Evolutionary conservation across 2,329 filamentous ascomycete genomes (phyloP).

Genomic region (Fusarium torulosum): DNA sequence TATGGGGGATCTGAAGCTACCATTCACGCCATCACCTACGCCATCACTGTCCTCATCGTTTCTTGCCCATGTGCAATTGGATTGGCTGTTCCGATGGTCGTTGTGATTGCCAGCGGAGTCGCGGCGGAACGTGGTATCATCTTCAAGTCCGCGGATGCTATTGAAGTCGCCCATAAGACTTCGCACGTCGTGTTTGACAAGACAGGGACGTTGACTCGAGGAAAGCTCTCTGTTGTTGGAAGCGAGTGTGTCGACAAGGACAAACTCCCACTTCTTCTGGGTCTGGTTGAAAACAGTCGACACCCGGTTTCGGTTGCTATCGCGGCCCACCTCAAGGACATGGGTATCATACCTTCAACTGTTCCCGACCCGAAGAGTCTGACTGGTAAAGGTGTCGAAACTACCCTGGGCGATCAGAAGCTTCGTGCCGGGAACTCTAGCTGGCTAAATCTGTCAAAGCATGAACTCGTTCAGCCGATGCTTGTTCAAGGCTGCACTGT

Average conservation of each 20-base stretch:
- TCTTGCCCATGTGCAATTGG: constrained; percentile 86
- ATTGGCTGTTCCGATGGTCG: constrained; percentile 80
- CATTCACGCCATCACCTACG: constrained; percentile 75
- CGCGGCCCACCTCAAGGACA: constrained; percentile 54
- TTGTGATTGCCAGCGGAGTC: constrained; percentile 77
- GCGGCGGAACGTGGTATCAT: constrained; percentile 75
- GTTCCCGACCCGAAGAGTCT: constrained; percentile 54
- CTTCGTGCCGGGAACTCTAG: constrained; percentile 64
- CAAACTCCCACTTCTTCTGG: constrained; percentile 45
- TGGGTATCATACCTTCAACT: constrained; percentile 10
- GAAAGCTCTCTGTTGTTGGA: constrained; percentile 60
- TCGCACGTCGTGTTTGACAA: constrained; percentile 83
- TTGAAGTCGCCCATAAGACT: constrained; percentile 72
- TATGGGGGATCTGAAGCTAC: constrained; percentile 62
- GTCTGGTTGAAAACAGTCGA: constrained; percentile 56
- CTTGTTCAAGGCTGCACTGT: constrained; percentile 56
- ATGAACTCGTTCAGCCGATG: constrained; percentile 52
- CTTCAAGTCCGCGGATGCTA: constrained; percentile 73
- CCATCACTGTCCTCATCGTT: constrained; percentile 78
- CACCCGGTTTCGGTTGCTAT: constrained; percentile 68
- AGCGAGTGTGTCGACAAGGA: constrained; percentile 12
- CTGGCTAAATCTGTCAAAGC: constrained; percentile 57
- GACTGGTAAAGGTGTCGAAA: constrained; percentile 62
- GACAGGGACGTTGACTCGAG: constrained; percentile 79
- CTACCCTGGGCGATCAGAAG: constrained; percentile 35